These are phyloP conservation scores for Phytophthora cactorum DNA, from an alignment of 352 stramenopile genomes.

Conservation along the genomic window DNA sequence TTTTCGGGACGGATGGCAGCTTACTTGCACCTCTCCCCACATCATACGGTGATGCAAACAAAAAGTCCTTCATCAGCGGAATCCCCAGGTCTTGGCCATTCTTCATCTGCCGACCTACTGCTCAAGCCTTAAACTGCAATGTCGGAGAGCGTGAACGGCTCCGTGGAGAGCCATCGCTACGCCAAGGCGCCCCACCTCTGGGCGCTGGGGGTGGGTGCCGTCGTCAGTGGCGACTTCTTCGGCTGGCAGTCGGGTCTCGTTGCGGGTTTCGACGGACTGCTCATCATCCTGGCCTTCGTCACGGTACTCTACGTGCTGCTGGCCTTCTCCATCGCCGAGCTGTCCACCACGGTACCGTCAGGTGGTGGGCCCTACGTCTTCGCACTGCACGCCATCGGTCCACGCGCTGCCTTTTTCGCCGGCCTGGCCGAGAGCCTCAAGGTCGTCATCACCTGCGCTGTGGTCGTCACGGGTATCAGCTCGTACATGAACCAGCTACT, in stretches of 20 bases:
- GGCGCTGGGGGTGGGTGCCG: constrained; percentile 60
- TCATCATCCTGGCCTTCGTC: constrained; percentile 63
- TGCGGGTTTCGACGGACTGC: constrained; percentile 61
- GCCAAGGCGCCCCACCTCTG: constrained; percentile 64
- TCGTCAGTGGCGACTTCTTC: constrained; percentile 71
- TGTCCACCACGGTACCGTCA: constrained; percentile 61
- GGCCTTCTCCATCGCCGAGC: constrained; percentile 74
- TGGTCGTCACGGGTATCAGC: constrained; percentile 69
- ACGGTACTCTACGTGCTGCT: constrained; percentile 71
- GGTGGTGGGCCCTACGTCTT: constrained; percentile 72
- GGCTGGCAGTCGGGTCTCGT: constrained; percentile 64
- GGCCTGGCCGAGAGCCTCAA: constrained; percentile 73
- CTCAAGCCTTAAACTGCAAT: constrained; percentile 14
- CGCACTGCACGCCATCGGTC: constrained; percentile 64
- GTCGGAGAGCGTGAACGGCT: constrained; percentile 22
- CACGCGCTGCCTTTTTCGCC: constrained; percentile 62
- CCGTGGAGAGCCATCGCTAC: constrained; percentile 35
- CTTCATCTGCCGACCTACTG: constrained; percentile 6
- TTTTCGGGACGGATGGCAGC: constrained; percentile 25
- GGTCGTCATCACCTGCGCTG: constrained; percentile 67
- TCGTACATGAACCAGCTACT: constrained; percentile 73
- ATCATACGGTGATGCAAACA: constrained; percentile 12
- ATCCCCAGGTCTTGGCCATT: constrained; percentile 4
- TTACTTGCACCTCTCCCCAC: constrained; percentile 14
- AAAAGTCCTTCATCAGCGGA: constrained; percentile 12